A percentile compares a stretch with the other conserved stretches of the same genome.
These are phyloP conservation scores for Trichosporon sp. DNA, from an alignment of 1,284 basidiomycete genomes.

Conservation along the genomic window DNA sequence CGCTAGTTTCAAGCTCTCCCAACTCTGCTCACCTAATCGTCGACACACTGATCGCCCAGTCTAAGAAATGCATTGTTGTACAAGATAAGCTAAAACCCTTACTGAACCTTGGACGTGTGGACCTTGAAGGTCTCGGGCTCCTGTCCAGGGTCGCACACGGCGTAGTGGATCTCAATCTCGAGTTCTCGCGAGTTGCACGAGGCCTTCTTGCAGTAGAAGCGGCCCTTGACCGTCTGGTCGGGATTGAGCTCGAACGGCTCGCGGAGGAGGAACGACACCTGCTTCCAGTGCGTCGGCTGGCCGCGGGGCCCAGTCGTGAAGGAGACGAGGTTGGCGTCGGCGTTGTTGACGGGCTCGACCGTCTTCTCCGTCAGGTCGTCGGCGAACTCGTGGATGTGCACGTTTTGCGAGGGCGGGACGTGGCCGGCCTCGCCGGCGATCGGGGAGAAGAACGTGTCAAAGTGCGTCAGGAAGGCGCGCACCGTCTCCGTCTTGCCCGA, in stretches of 20 bases:
- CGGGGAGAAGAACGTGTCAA: conserved; percentile 86
- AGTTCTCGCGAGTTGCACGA: conserved; percentile 81
- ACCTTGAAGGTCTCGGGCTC: conserved; percentile 36
- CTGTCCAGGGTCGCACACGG: conserved; percentile 26
- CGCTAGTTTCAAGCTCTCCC: background rate
- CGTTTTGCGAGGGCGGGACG: conserved; percentile 57
- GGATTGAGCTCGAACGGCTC: conserved; percentile 73
- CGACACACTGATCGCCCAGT: background rate
- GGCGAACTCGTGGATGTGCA: conserved; percentile 43
- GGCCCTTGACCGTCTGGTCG: conserved; percentile 72
- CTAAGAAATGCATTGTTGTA: conserved; percentile 12
- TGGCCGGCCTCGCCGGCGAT: conserved; percentile 59
- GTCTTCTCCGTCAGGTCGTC: conserved; percentile 40
- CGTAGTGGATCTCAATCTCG: conserved; percentile 84
- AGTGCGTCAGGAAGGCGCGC: conserved; percentile 85
- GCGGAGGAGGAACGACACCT: conserved; percentile 84
- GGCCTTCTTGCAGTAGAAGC: conserved; percentile 80
- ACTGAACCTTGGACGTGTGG: conserved; percentile 44
- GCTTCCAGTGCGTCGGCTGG: conserved; percentile 96
- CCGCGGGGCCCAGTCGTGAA: conserved; percentile 88
- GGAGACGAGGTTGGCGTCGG: conserved; percentile 59
- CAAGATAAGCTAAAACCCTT: background rate
- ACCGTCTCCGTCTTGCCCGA: conserved; percentile 66
- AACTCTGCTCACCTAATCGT: background rate
- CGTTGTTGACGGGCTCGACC: conserved; percentile 34